Conservation (phyloP, 1,284 basidiomycete species). For the Moesziomyces sp. region DNA sequence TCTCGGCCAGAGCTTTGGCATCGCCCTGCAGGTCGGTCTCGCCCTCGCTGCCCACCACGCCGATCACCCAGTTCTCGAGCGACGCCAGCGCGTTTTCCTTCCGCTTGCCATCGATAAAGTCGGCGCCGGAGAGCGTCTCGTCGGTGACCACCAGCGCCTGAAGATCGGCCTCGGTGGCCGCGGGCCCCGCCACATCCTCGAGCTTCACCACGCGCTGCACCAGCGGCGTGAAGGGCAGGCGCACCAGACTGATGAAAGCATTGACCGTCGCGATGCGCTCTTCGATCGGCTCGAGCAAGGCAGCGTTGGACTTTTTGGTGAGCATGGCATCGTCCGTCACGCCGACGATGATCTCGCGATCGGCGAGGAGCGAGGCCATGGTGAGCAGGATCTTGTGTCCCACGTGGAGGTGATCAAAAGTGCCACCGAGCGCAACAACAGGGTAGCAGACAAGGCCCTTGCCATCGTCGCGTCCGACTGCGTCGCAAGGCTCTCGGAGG, state of each 20-base stretch:
- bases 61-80: slow-evolving; percentile 56
- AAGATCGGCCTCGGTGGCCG: slow-evolving; percentile 56
- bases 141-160: slow-evolving; percentile 62
- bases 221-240: slow-evolving; percentile 29
- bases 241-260: slow-evolving; percentile 52
- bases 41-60: slow-evolving; percentile 57
- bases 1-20: slow-evolving; percentile 53
- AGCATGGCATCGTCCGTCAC: slow-evolving; percentile 82
- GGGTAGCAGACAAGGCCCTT: slow-evolving; percentile 28
- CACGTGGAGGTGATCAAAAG: slow-evolving; percentile 96
- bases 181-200: slow-evolving; percentile 62
- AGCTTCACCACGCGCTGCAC: slow-evolving; percentile 54
- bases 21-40: slow-evolving; percentile 57
- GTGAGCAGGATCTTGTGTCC: slow-evolving; percentile 97
- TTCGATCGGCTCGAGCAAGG: slow-evolving; percentile 78
- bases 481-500: slow-evolving; percentile 3
- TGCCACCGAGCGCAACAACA: slow-evolving; percentile 75
- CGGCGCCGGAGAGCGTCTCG: slow-evolving; percentile 61
- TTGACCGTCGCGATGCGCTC: slow-evolving; percentile 57
- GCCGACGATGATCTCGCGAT: slow-evolving; percentile 85
- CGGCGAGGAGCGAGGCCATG: slow-evolving; percentile 85
- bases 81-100: slow-evolving; percentile 43
- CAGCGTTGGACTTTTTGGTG: slow-evolving; percentile 77
- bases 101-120: slow-evolving; percentile 53
- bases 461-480: slow-evolving; percentile 31